Evolutionary conservation across 768 basidiomycete species (phyloP).

Genomic region (Rhodosporidiobolus odoratus): DNA sequence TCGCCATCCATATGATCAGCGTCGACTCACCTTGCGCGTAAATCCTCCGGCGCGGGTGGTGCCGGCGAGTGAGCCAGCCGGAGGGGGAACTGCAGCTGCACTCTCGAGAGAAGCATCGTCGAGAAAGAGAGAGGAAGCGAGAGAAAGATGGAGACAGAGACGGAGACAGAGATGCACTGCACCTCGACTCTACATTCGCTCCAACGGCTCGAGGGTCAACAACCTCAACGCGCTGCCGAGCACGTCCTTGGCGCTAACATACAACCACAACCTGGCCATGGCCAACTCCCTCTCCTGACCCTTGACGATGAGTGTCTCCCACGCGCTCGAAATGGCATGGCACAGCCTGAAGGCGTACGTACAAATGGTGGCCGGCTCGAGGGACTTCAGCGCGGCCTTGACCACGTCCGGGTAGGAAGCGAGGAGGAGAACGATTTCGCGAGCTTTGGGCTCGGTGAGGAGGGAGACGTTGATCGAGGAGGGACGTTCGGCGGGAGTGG

Average conservation of each 20-base stretch:
- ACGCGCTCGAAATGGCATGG: conserved; percentile 78
- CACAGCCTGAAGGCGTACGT: conserved; percentile 80
- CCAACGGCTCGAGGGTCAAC: conserved; percentile 80
- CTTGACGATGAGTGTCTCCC: conserved; percentile 83
- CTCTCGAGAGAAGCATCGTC: too few species aligned
- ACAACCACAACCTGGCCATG: conserved; percentile 79
- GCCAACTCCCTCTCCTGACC: conserved; percentile 73
- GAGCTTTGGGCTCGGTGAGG: conserved; percentile 69
- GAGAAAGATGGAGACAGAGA: too few species aligned
- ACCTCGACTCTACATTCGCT: conserved; percentile 67
- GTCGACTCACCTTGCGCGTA: too few species aligned
- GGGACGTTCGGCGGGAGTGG: conserved; percentile 52
- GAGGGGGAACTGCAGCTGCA: too few species aligned
- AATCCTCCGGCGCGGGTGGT: too few species aligned
- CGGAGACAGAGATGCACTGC: too few species aligned
- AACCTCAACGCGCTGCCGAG: conserved; percentile 77
- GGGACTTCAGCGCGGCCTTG: conserved; percentile 70
- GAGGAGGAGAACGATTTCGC: conserved; percentile 79
- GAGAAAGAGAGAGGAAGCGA: too few species aligned
- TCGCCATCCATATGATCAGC: too few species aligned
- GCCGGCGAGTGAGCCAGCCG: too few species aligned
- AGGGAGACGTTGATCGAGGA: conserved; percentile 60
- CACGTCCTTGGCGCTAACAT: conserved; percentile 82
- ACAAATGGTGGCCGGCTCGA: conserved; percentile 85
- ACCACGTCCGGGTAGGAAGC: conserved; percentile 89